Percentiles rank a stretch among this genome's conserved stretches.
Conservation (phyloP, 495 filamentous ascomycete species). For the Tuber melanosporum region DNA sequence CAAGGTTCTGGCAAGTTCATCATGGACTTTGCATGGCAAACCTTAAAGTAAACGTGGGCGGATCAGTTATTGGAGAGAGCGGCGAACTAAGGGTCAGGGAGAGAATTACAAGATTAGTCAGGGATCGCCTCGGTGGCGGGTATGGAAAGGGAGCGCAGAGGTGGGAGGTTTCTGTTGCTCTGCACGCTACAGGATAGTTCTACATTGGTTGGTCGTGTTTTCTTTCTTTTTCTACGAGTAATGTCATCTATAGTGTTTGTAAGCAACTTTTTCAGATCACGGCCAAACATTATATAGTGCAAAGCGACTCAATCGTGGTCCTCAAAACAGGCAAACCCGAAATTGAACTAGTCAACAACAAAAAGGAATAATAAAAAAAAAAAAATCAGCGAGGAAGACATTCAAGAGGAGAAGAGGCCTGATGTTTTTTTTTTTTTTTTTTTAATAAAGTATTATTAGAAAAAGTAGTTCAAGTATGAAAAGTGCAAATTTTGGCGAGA, state of each 20-base stretch:
- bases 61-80: conserved; percentile 52
- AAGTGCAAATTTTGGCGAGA: too few relatives aligned
- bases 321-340: too few relatives aligned
- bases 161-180: conserved; percentile 68
- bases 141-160: conserved; percentile 65
- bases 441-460: too few relatives aligned
- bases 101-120: conserved; percentile 67
- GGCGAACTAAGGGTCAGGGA: conserved; percentile 63
- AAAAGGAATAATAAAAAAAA: too few relatives aligned
- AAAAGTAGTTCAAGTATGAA: too few relatives aligned
- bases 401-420: too few relatives aligned
- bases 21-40: conserved; percentile 95
- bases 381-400: too few relatives aligned
- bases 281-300: not conserved
- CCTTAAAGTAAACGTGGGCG: conserved; percentile 65
- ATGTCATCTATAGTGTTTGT: not conserved
- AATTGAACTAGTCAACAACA: too few relatives aligned
- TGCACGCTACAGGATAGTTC: not conserved
- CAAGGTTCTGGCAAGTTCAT: conserved; percentile 96
- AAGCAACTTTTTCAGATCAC: not conserved
- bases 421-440: too few relatives aligned
- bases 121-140: conserved; percentile 77
- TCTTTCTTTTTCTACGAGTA: not conserved
- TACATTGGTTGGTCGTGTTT: not conserved
- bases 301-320: too few relatives aligned